Evolutionary conservation across 2,329 filamentous ascomycete genomes (phyloP), one percentile per base, ranked within the genome.

Genomic region (Nemania sp.): DNA sequence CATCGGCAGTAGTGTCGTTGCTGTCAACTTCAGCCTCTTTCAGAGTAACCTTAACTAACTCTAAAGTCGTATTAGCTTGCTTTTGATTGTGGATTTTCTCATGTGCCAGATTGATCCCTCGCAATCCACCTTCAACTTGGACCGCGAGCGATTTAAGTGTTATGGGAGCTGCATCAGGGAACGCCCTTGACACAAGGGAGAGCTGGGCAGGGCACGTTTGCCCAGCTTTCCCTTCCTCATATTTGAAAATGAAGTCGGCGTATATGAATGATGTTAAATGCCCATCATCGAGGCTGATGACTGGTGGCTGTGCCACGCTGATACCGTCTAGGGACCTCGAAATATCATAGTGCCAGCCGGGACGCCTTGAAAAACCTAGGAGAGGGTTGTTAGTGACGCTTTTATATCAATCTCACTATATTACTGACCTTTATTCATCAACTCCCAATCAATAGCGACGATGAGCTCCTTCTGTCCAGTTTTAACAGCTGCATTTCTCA

Each of bases 361-460:
- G 80, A 18, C 84, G 84, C 71, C 81, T 82, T 4, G 82, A 81
- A 74, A 89, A 91, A 58, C 80, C 88, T 89, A 5, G 43, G 53
- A 49, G 64, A 47, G 35, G 66, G 77, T 65, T 79, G 73, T 55
- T 32, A 72, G 26, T 29, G n/a, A 24, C 4, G 22, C 47, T 20
- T 13, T 53, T 47, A 43, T 35, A 5, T n/a, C 18, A 20, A 45
- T 22, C 7, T 57, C 26, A 27, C 43, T 35, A 43, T 18, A 26
- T n/a, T 6, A 58, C 87, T 77, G 79, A 89, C 88, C 82, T 52
- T 79, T 84, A 66, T 88, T 83, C 76, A 91, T 81, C 52, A 92
- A 80, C 74, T 91, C 89, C 87, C 90, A 90, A 73, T 90, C 88
- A 58, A 90, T 85, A 29, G 88, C 83, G 41, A 91, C 79, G 8